These are phyloP conservation scores for Aspergillus calidoustus DNA, from an alignment of 2,329 filamentous ascomycete species.

Conservation along the genomic window DNA sequence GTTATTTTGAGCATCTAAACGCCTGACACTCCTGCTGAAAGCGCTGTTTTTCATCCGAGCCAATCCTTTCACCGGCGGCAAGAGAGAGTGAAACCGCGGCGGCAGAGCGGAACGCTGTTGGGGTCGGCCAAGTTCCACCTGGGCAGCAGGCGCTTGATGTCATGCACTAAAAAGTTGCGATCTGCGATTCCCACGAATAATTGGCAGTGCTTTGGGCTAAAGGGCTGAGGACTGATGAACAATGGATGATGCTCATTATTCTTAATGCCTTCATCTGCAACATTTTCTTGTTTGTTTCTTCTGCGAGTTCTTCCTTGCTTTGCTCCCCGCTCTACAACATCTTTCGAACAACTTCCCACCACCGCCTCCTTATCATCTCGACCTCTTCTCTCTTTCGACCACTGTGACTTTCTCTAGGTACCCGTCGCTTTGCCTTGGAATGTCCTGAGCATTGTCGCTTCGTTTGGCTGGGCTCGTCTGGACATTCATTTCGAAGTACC, in stretches of 20 bases:
- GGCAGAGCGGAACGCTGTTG: constrained; percentile 9
- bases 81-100: constrained; percentile 9
- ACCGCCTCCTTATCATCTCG: constrained; percentile 5
- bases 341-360: not conserved
- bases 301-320: constrained; percentile 10
- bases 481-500: not conserved
- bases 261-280: constrained; percentile 25
- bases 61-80: constrained; percentile 8
- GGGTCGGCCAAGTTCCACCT: constrained; percentile 31
- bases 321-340: constrained; percentile 4
- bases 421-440: not conserved
- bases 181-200: constrained; percentile 34
- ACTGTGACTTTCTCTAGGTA: not conserved
- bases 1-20: constrained; percentile 14
- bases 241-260: constrained; percentile 8
- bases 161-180: constrained; percentile 28
- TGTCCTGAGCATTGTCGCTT: not conserved
- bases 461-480: not conserved
- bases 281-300: constrained; percentile 11
- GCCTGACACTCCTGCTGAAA: constrained; percentile 2
- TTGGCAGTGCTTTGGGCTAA: constrained; percentile 17
- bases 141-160: constrained; percentile 41
- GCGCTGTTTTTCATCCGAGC: not conserved
- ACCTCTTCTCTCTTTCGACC: not conserved
- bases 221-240: constrained; percentile 13